Base-by-base conservation (phyloP, 1,284 basidiomycete species). In the Singerocomus inundabilis region DNA sequence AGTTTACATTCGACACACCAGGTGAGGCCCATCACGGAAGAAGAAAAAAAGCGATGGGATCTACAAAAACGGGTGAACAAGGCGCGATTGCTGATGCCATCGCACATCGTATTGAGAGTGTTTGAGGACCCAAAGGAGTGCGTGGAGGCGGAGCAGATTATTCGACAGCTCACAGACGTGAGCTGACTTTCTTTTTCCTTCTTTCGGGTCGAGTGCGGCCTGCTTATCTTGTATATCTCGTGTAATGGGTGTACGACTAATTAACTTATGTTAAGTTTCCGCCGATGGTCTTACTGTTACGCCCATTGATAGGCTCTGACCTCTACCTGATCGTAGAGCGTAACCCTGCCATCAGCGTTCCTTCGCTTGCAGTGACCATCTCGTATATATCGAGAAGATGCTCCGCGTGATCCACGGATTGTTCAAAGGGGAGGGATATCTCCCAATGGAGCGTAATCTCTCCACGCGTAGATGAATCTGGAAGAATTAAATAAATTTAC, bases 81-180 rank as follows among this genome's bases (percentile, higher is more conserved):
- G 48, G 85, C 85, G 21, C 70, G 84, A 47, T 70, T 70, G 46
- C 66, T 73, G 57, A 76, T 86, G 53, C 82, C 84, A 12, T 59
- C 64, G 26, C 70, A 78, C 51, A 72, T 88, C 10, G 68, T 72
- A 13, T 66, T 91, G 61, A 74, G 85, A 40, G 65, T 90, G 18
- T 91, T 91, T 60, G 74, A 78, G 56, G 65, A 79, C 34, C 83
- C 88, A 7, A 67, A 62, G 52, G 85, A 91, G 56, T 89, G 87
- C 58, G 71, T 79, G 7, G 87, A 88, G 63, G 77, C 75, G 21
- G 69, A 70, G 36, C 64, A 64, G 15, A 66, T 78, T 46, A 58
- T 78, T 39, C 60, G 43, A 12, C 48, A 31, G 30, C 28, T 57
- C 28, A 29, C 25, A 34, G 16, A 24, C 30, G 24, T 21, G 36